These are phyloP conservation scores for Lanmaoa pseudosensibilis DNA, from an alignment of 768 basidiomycete species.

Conservation along the genomic window DNA sequence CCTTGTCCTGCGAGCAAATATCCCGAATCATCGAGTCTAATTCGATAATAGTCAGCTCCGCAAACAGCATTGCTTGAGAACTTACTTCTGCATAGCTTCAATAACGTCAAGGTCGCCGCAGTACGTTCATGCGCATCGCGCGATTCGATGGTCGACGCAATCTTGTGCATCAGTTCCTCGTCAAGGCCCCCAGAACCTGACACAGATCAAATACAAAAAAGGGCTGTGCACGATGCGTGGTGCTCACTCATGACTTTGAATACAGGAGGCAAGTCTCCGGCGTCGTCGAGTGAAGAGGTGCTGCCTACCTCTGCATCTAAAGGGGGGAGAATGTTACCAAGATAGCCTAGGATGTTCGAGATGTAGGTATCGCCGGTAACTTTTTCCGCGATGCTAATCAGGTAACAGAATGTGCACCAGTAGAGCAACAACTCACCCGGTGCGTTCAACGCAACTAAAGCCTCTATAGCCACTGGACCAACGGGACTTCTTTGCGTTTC, in stretches of 20 bases:
- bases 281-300: neutral
- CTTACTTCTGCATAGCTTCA: constrained; percentile 13
- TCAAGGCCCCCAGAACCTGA: neutral
- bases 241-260: neutral
- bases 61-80: neutral
- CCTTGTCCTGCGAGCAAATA: neutral
- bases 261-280: neutral
- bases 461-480: constrained; percentile 8
- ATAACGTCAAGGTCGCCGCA: constrained; percentile 4
- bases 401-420: neutral
- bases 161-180: neutral
- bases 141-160: neutral
- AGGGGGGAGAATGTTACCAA: constrained; percentile 1
- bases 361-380: neutral
- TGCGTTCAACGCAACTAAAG: neutral
- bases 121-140: neutral
- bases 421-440: neutral
- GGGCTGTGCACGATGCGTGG: too few relatives aligned
- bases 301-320: constrained; percentile 1
- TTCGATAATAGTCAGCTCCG: neutral
- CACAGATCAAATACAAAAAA: neutral
- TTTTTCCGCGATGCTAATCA: neutral
- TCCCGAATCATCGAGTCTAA: neutral
- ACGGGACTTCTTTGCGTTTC: neutral
- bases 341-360: constrained; percentile 4